Conservation (phyloP, 163 green algal genomes). For the Trebouxia gelatinosa region DNA sequence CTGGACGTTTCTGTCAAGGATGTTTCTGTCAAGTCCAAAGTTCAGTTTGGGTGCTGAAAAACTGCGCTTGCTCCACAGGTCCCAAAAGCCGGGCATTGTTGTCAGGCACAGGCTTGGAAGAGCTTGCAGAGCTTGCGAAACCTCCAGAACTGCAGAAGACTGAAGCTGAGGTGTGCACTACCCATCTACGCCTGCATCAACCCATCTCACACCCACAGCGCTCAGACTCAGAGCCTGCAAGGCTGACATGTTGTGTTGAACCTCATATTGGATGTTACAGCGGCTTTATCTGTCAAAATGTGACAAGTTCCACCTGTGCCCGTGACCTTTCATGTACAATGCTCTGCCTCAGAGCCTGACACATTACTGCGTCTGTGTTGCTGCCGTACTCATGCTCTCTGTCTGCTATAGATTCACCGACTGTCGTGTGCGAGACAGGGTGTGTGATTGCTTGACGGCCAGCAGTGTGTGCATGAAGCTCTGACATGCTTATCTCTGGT, state of each 20-base stretch:
- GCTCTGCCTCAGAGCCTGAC: too few species aligned
- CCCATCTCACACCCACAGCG: too few species aligned
- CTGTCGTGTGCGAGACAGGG: not conserved
- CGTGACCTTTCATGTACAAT: not conserved
- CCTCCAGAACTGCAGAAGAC: not conserved
- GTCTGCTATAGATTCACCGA: too few species aligned
- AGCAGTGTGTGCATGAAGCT: not conserved
- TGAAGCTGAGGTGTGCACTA: not conserved
- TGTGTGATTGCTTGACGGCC: not conserved
- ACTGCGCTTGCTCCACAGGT: too few species aligned
- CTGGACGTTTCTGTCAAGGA: too few species aligned
- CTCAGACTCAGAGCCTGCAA: too few species aligned
- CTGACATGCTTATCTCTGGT: not conserved
- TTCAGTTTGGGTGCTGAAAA: too few species aligned
- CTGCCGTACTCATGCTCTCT: too few species aligned
- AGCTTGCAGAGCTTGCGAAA: not conserved
- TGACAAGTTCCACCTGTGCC: not conserved
- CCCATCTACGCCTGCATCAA: not conserved
- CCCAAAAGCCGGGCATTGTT: conserved; percentile 36
- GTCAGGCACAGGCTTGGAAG: conserved; percentile 21
- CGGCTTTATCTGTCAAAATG: not conserved
- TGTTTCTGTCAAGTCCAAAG: too few species aligned
- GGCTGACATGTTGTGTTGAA: too few species aligned
- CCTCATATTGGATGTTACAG: not conserved
- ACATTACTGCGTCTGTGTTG: too few species aligned